Conservation (phyloP, 108 stramenopile species). For the Craspedostauros australis region DNA sequence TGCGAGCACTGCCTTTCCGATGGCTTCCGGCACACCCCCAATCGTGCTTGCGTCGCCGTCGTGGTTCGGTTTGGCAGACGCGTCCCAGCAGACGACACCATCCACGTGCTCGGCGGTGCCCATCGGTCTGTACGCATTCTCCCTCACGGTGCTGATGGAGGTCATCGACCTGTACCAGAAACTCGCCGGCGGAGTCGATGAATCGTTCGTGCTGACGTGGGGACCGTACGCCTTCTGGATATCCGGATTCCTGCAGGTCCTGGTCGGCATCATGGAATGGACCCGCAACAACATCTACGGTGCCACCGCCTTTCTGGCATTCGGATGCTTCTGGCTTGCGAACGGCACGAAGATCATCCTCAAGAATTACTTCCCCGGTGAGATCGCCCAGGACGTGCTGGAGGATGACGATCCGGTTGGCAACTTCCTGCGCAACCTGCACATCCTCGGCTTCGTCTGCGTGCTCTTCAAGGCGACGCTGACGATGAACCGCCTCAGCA, state of each 20-base stretch:
- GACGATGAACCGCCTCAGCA: constrained; percentile 23
- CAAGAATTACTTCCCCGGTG: constrained; percentile 9
- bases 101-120: too few species aligned
- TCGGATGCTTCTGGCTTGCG: constrained; percentile 31
- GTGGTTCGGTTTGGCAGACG: too few species aligned
- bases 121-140: constrained; percentile 31
- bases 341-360: constrained; percentile 16
- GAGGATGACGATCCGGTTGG: constrained; percentile 13
- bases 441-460: constrained; percentile 21
- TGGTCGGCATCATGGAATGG: constrained; percentile 25
- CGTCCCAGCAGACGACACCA: too few species aligned
- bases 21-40: too few species aligned
- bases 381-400: constrained; percentile 3
- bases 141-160: constrained; percentile 18
- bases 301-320: constrained; percentile 27
- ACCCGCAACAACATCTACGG: constrained; percentile 42
- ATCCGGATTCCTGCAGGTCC: constrained; percentile 24
- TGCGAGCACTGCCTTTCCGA: too few species aligned
- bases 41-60: too few species aligned
- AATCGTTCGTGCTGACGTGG: constrained; percentile 14
- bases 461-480: constrained; percentile 26
- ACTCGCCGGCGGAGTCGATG: constrained; percentile 11
- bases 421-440: constrained; percentile 19
- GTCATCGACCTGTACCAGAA: constrained; percentile 1
- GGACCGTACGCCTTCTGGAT: constrained; percentile 32